Conservation (phyloP, 345 rosid species). For the Euphorbia peplus region DNA sequence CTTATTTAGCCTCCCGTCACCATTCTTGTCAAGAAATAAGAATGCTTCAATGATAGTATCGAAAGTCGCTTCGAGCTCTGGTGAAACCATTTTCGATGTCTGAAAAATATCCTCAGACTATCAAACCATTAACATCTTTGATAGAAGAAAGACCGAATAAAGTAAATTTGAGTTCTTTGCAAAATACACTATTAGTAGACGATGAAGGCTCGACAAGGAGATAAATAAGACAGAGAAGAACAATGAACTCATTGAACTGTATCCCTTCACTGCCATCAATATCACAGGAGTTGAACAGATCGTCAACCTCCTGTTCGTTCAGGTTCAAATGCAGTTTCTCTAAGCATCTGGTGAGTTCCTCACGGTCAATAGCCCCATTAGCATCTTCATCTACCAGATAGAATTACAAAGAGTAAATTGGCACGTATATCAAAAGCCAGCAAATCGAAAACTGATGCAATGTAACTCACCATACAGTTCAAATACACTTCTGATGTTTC, state of each 20-base stretch:
- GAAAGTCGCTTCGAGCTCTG: conserved; percentile 60
- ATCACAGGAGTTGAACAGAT: conserved; percentile 72
- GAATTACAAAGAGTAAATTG: conserved; percentile 3
- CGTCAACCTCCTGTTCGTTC: conserved; percentile 64
- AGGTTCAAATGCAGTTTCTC: conserved; percentile 49
- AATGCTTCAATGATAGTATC: conserved; percentile 71
- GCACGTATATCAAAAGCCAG: not conserved
- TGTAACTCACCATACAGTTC: conserved; percentile 55
- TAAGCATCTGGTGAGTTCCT: conserved; percentile 67
- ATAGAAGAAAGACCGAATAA: not conserved
- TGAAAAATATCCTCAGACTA: conserved; percentile 27
- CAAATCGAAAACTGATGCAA: conserved; percentile 3
- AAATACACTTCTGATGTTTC: conserved; percentile 59
- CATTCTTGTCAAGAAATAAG: conserved; percentile 76
- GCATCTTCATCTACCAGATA: conserved; percentile 52
- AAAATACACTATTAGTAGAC: conserved; percentile 29
- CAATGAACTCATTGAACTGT: conserved; percentile 79
- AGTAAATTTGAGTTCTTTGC: conserved; percentile 7
- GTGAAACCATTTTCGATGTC: conserved; percentile 42
- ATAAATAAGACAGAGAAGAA: conserved; percentile 71
- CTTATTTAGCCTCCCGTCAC: conserved; percentile 70
- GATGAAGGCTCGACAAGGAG: conserved; percentile 57
- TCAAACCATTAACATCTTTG: conserved; percentile 7
- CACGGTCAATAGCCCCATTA: conserved; percentile 61
- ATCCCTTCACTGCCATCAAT: conserved; percentile 74